Evolutionary conservation across 441 rosid genomes (phyloP).

Genomic region (Sinapis alba): DNA sequence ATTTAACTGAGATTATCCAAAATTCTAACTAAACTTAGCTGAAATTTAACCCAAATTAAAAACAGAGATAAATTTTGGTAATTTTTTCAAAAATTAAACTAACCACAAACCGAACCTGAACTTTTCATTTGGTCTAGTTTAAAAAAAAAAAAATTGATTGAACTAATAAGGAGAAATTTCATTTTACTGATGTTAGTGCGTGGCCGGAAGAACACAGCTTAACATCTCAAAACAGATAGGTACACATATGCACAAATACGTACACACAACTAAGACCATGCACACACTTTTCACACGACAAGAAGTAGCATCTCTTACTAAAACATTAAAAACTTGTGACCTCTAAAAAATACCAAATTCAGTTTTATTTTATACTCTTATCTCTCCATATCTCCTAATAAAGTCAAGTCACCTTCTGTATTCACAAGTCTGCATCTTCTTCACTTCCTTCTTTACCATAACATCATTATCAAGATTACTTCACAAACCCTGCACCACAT

Average conservation of each 20-base stretch:
- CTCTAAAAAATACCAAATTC: conserved; percentile 27
- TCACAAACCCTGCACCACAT: conserved; percentile 23
- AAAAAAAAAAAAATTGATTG: not conserved
- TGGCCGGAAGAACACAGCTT: not conserved
- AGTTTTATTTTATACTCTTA: conserved; percentile 32
- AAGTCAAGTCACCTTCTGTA: conserved; percentile 39
- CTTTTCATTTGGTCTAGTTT: not conserved
- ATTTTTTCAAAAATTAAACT: not conserved
- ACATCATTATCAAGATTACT: conserved; percentile 31
- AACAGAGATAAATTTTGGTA: not conserved
- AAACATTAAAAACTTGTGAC: not conserved
- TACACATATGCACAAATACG: conserved; percentile 34
- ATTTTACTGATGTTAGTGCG: no score
- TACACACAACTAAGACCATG: conserved; percentile 24
- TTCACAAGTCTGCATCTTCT: conserved; percentile 37
- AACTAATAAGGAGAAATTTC: no score
- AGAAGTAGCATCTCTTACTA: conserved; percentile 22
- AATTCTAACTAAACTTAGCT: not conserved
- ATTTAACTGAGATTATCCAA: not conserved
- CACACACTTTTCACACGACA: conserved; percentile 36
- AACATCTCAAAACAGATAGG: conserved; percentile 20
- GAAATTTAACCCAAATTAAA: not conserved
- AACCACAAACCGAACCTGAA: not conserved
- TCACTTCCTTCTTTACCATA: conserved; percentile 17
- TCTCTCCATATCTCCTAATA: conserved; percentile 38